These are phyloP conservation scores for Theileria orientalis DNA, from an alignment of 169 alveolate genomes.

Conservation along the genomic window DNA sequence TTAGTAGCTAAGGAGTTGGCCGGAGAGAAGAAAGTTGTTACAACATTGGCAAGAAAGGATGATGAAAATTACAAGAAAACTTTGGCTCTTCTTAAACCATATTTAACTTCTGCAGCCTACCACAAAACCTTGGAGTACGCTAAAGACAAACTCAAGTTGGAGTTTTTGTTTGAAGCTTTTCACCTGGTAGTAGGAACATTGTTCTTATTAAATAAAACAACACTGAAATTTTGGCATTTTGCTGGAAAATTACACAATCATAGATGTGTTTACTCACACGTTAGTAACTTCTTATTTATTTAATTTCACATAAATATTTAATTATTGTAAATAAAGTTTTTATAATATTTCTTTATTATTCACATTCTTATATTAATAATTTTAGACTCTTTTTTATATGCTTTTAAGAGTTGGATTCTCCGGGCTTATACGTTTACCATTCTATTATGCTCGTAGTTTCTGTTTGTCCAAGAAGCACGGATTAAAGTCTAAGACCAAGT, in stretches of 20 bases:
- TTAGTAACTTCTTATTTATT: background rate
- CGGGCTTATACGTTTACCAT: conserved; percentile 69
- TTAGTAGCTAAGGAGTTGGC: conserved; percentile 31
- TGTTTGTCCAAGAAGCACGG: conserved; percentile 86
- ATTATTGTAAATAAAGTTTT: background rate
- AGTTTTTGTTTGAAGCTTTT: conserved; percentile 18
- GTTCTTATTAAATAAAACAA: conserved; percentile 14
- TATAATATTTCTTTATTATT: background rate
- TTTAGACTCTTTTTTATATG: conserved; percentile 35
- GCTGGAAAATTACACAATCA: conserved; percentile 17
- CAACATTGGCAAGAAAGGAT: background rate
- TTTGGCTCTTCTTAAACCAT: conserved; percentile 1
- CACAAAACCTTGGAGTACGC: conserved; percentile 62
- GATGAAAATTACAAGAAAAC: conserved; percentile 11
- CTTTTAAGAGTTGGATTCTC: conserved; percentile 29
- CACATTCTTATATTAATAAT: background rate
- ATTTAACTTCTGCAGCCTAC: conserved; percentile 38
- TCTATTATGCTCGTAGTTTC: conserved; percentile 77
- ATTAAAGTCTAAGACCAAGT: conserved; percentile 80
- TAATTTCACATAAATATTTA: background rate
- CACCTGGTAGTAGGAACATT: conserved; percentile 3
- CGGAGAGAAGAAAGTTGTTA: conserved; percentile 8
- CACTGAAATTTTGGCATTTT: conserved; percentile 46
- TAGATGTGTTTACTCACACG: conserved; percentile 7
- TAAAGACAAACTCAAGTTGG: conserved; percentile 39